These are phyloP conservation scores for Penicillium expansum DNA, from an alignment of 2,329 filamentous ascomycete species.

Conservation along the genomic window DNA sequence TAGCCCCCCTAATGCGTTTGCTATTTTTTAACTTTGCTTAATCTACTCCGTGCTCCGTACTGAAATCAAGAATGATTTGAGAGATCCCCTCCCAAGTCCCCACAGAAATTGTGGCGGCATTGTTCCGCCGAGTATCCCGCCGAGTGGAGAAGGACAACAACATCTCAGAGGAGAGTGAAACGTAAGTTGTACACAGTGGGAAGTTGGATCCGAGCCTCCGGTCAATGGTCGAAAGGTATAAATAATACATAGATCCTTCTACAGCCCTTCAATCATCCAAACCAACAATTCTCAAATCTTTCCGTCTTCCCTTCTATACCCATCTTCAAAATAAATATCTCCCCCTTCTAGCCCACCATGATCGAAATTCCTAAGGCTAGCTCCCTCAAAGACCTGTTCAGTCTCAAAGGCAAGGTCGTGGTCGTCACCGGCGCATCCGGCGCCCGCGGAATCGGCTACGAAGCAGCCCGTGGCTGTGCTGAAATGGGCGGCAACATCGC, in stretches of 20 bases:
- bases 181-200: background rate
- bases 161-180: background rate
- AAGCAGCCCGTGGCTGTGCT: conserved; percentile 63
- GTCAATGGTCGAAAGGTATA: background rate
- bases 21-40: conserved; percentile 16
- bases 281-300: background rate
- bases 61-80: background rate
- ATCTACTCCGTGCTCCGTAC: background rate
- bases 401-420: conserved; percentile 49
- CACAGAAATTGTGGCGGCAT: background rate
- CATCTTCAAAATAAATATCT: background rate
- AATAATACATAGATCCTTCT: background rate
- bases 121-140: conserved; percentile 2
- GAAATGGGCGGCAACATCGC: conserved; percentile 64
- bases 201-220: background rate
- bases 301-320: background rate
- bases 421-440: conserved; percentile 53
- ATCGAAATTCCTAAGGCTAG: conserved; percentile 36
- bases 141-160: conserved; percentile 1
- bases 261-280: background rate
- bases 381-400: conserved; percentile 43
- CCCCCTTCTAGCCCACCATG: conserved; percentile 27
- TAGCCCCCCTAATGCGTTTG: conserved; percentile 26
- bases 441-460: conserved; percentile 66
- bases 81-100: background rate